Percentiles rank a stretch among this genome's conserved stretches.
Conservation (phyloP, 202 grass and related monocot species). For the Saccharum hybrid region DNA sequence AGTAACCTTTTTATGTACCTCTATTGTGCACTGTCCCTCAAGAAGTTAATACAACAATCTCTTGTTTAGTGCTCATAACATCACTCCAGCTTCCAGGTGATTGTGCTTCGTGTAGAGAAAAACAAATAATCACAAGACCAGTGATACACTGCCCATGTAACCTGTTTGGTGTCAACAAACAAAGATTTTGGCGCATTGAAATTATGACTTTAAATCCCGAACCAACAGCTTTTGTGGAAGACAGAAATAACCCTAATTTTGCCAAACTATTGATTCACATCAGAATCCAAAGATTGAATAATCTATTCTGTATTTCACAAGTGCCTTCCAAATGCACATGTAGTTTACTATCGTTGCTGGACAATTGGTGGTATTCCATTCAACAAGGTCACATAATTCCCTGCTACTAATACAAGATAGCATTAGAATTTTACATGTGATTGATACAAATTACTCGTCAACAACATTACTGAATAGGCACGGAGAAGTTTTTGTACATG, state of each 20-base stretch:
- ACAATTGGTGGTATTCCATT: not conserved
- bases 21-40: not conserved
- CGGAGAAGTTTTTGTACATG: not conserved
- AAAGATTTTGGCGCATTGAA: not conserved
- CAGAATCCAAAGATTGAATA: not conserved
- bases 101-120: not conserved
- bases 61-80: conserved; percentile 2
- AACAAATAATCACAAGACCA: not conserved
- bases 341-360: not conserved
- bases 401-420: not conserved
- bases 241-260: not conserved
- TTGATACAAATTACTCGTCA: conserved; percentile 7
- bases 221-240: not conserved
- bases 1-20: not conserved
- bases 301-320: not conserved
- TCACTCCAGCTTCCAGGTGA: not conserved
- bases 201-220: not conserved
- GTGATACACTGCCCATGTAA: not conserved
- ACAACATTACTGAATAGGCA: not conserved
- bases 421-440: conserved; percentile 5
- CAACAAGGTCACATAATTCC: not conserved
- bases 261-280: not conserved
- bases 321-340: not conserved
- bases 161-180: not conserved
- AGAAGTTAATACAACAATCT: not conserved